Percentiles rank a stretch among this genome's conserved stretches.
These are phyloP conservation scores for Acacia crassicarpa DNA, from an alignment of 306 rosid genomes.

Conservation along the genomic window DNA sequence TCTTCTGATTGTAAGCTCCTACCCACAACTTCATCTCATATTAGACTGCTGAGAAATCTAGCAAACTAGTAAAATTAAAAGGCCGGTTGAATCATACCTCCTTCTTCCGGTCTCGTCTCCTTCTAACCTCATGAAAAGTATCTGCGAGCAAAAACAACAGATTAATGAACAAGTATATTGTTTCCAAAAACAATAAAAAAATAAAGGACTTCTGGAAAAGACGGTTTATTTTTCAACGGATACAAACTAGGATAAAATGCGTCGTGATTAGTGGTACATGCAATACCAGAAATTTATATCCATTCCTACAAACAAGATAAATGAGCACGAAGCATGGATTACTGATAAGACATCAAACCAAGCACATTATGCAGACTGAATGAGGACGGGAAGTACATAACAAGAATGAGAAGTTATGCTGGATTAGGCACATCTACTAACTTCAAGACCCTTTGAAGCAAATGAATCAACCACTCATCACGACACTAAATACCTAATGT, in stretches of 20 bases:
- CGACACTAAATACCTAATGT: background rate
- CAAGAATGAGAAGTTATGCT: background rate
- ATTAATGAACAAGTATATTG: background rate
- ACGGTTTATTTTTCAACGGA: background rate
- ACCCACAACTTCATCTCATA: slow-evolving; percentile 13
- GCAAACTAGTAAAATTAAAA: background rate
- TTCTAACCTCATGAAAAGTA: slow-evolving; percentile 82
- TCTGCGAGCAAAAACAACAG: slow-evolving; percentile 47
- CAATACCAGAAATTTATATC: background rate
- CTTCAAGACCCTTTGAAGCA: background rate
- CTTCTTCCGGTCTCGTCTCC: slow-evolving; percentile 69
- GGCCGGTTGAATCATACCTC: slow-evolving; percentile 49
- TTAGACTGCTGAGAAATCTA: background rate
- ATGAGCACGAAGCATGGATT: background rate
- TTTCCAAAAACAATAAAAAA: background rate
- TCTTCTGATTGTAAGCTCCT: slow-evolving; percentile 14
- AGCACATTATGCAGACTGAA: background rate
- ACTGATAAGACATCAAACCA: background rate
- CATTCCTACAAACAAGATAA: background rate
- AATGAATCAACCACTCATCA: background rate
- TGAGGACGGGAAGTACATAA: background rate
- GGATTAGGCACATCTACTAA: background rate
- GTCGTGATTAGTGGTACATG: background rate
- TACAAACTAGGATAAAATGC: background rate
- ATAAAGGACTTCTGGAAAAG: too few relatives aligned